Evolutionary conservation across 1,284 basidiomycete species (phyloP).

Genomic region (Ceratobasidium papillatum): DNA sequence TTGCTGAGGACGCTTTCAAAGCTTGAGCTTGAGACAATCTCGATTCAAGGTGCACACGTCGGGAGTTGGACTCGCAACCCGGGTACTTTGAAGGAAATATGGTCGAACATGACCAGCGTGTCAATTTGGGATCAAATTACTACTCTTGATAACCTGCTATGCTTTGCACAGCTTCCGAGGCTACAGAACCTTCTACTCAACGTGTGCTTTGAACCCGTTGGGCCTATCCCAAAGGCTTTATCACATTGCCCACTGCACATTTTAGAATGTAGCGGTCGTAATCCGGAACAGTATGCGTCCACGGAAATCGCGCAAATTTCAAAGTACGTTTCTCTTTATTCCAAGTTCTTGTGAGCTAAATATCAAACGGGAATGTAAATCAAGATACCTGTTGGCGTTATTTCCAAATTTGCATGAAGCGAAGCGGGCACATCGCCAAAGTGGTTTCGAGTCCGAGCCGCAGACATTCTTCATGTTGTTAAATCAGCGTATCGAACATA

Average conservation of each 20-base stretch:
- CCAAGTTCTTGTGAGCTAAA: too few relatives aligned
- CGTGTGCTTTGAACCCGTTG: background rate
- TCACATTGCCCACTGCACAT: background rate
- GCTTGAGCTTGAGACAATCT: background rate
- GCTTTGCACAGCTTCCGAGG: slow-evolving; percentile 6
- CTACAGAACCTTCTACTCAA: slow-evolving; percentile 13
- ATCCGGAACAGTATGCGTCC: too few relatives aligned
- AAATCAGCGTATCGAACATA: too few relatives aligned
- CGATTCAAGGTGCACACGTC: background rate
- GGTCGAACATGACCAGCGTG: background rate
- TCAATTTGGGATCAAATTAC: background rate
- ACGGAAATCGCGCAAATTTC: too few relatives aligned
- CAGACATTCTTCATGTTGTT: too few relatives aligned
- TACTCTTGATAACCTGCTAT: background rate
- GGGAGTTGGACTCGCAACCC: background rate
- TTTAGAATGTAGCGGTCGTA: background rate
- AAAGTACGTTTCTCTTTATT: too few relatives aligned
- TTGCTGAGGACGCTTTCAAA: slow-evolving; percentile 15
- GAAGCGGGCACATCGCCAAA: too few relatives aligned
- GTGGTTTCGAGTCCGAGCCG: too few relatives aligned
- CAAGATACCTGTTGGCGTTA: too few relatives aligned
- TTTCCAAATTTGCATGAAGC: too few relatives aligned
- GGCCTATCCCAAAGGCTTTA: background rate
- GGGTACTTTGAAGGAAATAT: background rate
- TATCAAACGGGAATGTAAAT: too few relatives aligned